Percentiles rank a stretch among this genome's conserved stretches.
These are phyloP conservation scores for Betula pendula DNA, from an alignment of 306 rosid genomes.

Conservation along the genomic window DNA sequence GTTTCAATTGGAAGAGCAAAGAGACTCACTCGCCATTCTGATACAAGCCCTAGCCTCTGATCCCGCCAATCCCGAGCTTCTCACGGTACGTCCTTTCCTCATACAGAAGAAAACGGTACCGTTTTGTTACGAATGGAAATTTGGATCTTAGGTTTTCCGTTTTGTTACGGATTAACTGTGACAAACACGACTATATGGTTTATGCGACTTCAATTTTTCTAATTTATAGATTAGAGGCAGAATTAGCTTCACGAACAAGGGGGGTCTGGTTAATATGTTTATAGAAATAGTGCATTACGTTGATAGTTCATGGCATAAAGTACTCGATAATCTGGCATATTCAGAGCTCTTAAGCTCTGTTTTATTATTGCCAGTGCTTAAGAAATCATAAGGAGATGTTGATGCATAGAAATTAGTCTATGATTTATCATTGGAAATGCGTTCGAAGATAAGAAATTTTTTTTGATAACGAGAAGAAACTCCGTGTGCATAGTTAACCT, in stretches of 20 bases:
- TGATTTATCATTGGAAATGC: background rate
- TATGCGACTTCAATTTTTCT: background rate
- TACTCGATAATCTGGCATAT: background rate
- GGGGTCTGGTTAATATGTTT: background rate
- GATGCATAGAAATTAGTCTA: background rate
- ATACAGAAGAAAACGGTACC: background rate
- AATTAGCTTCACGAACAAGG: background rate
- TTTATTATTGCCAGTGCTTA: background rate
- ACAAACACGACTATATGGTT: background rate
- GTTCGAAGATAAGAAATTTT: no score
- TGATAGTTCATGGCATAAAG: background rate
- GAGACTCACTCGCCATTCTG: conserved; percentile 68
- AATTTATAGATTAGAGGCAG: background rate
- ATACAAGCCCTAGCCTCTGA: conserved; percentile 67
- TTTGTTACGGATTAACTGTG: background rate
- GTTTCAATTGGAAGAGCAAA: conserved; percentile 82
- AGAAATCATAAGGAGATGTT: background rate
- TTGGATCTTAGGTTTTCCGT: background rate
- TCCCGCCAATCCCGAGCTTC: conserved; percentile 73
- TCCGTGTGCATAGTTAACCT: no score
- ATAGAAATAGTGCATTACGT: background rate
- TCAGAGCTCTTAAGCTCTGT: background rate
- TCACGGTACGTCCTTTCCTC: conserved; percentile 36
- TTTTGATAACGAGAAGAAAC: no score
- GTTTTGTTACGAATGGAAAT: background rate